These are phyloP conservation scores for Aspergillus nanangensis DNA, from an alignment of 495 filamentous ascomycete species.

Conservation along the genomic window DNA sequence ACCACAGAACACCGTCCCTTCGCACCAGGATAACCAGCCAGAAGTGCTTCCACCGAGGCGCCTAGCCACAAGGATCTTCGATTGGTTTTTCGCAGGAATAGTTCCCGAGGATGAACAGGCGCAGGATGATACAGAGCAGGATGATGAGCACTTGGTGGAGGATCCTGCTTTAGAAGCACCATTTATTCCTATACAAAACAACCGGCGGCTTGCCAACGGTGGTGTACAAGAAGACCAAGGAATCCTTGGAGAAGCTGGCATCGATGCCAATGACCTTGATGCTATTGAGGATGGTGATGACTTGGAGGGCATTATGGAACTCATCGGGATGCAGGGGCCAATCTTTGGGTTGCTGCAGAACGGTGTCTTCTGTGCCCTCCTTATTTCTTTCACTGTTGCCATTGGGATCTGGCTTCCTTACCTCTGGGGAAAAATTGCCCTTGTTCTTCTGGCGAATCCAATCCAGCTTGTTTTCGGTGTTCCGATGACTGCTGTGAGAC, in stretches of 20 bases:
- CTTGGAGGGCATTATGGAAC: conserved; percentile 93
- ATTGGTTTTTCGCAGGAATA: conserved; percentile 66
- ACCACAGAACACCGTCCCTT: not conserved
- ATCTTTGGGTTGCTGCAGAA: conserved; percentile 88
- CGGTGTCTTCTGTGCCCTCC: conserved; percentile 84
- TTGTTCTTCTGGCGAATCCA: conserved; percentile 77
- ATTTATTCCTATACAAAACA: conserved; percentile 52
- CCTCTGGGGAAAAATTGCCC: conserved; percentile 75
- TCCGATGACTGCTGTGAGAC: conserved; percentile 64
- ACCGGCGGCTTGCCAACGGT: conserved; percentile 16
- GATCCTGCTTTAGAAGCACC: conserved; percentile 58
- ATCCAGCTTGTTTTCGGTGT: conserved; percentile 61
- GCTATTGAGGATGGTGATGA: conserved; percentile 85
- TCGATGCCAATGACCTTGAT: conserved; percentile 56
- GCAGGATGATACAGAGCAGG: conserved; percentile 28
- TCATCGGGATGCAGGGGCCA: conserved; percentile 94
- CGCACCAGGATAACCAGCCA: conserved; percentile 5
- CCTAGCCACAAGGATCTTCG: conserved; percentile 20
- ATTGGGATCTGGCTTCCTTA: conserved; percentile 88
- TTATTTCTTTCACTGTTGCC: conserved; percentile 82
- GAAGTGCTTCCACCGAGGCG: conserved; percentile 8
- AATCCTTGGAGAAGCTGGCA: conserved; percentile 38
- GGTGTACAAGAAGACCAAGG: conserved; percentile 20
- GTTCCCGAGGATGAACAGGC: conserved; percentile 24
- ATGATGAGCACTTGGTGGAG: conserved; percentile 57